Conservation (phyloP, 768 basidiomycete species). For the Gymnopilus dilepis region DNA sequence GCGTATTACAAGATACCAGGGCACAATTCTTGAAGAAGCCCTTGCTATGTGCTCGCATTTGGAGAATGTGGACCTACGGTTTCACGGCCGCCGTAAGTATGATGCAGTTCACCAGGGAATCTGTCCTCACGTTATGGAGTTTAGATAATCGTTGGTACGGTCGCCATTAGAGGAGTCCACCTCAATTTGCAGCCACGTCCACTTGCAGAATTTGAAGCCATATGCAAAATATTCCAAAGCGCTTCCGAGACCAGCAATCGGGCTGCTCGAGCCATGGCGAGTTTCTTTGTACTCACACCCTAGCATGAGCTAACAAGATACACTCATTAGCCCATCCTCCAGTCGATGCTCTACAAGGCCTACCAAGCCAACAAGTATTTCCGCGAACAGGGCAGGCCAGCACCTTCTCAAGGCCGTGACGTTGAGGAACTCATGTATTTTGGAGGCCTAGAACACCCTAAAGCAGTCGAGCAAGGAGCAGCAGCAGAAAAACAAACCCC, state of each 20-base stretch:
- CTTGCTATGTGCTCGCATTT: slow-evolving; percentile 52
- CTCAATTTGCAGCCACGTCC: slow-evolving; percentile 52
- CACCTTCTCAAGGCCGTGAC: slow-evolving; percentile 14
- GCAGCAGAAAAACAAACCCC: neutral
- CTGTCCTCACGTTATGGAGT: neutral
- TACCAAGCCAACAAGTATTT: slow-evolving; percentile 30
- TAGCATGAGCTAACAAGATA: neutral
- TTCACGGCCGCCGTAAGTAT: slow-evolving; percentile 58
- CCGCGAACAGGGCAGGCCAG: slow-evolving; percentile 21
- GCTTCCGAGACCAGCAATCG: slow-evolving; percentile 52
- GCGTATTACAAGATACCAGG: slow-evolving; percentile 46
- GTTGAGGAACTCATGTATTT: slow-evolving; percentile 44
- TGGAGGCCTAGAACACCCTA: slow-evolving; percentile 36
- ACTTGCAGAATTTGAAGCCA: slow-evolving; percentile 49
- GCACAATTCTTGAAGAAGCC: slow-evolving; percentile 50
- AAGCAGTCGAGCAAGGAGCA: slow-evolving; percentile 2
- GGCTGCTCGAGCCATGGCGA: slow-evolving; percentile 55
- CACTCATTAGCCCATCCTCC: slow-evolving; percentile 47
- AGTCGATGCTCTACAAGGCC: slow-evolving; percentile 50
- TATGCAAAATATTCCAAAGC: slow-evolving; percentile 48
- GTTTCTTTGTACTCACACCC: slow-evolving; percentile 6
- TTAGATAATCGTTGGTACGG: slow-evolving; percentile 59
- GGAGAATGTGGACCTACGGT: slow-evolving; percentile 62
- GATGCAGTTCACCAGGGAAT: neutral
- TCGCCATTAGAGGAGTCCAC: slow-evolving; percentile 51